Percentiles rank a stretch among this genome's conserved stretches.
These are phyloP conservation scores for Lasiosphaeriaceae sp. DNA, from an alignment of 495 filamentous ascomycete genomes.

Conservation along the genomic window DNA sequence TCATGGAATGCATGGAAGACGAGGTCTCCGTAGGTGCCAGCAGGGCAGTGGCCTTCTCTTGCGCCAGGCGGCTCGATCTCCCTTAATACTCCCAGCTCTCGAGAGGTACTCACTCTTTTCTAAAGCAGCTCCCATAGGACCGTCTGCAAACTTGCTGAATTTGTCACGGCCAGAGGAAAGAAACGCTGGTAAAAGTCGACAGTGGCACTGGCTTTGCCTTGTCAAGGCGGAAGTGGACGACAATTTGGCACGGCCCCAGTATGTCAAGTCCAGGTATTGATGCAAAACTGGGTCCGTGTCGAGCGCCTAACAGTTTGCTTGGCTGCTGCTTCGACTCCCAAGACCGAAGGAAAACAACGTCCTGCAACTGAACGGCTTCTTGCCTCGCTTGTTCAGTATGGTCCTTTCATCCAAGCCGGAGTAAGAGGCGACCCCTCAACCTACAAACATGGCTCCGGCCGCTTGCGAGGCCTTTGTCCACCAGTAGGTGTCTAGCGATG, in stretches of 20 bases:
- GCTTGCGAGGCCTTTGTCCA: slow-evolving; percentile 9
- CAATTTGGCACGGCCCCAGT: neutral
- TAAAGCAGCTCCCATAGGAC: neutral
- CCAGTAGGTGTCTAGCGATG: slow-evolving; percentile 13
- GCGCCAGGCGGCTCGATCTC: neutral
- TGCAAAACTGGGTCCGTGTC: slow-evolving; percentile 10
- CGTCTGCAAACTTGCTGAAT: neutral
- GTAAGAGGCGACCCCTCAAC: slow-evolving; percentile 10
- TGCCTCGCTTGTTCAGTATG: slow-evolving; percentile 31
- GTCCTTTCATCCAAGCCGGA: slow-evolving; percentile 29
- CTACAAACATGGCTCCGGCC: slow-evolving; percentile 25
- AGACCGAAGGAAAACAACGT: slow-evolving; percentile 17
- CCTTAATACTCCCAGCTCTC: neutral
- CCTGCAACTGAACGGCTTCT: slow-evolving; percentile 31
- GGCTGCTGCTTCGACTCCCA: slow-evolving; percentile 13
- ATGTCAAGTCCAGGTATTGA: slow-evolving; percentile 1
- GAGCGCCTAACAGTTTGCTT: slow-evolving; percentile 15
- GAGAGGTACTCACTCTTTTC: slow-evolving; percentile 7
- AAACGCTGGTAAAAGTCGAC: neutral
- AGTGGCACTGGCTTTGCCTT: neutral
- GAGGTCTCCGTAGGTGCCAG: slow-evolving; percentile 19
- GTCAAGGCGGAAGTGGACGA: slow-evolving; percentile 1
- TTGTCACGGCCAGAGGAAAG: neutral
- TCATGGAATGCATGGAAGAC: slow-evolving; percentile 30
- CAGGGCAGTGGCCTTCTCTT: slow-evolving; percentile 8